These are phyloP conservation scores for Bryoerythrophyllum caledonicum DNA, from an alignment of 225 moss, liverwort and hornwort species.

Conservation along the genomic window DNA sequence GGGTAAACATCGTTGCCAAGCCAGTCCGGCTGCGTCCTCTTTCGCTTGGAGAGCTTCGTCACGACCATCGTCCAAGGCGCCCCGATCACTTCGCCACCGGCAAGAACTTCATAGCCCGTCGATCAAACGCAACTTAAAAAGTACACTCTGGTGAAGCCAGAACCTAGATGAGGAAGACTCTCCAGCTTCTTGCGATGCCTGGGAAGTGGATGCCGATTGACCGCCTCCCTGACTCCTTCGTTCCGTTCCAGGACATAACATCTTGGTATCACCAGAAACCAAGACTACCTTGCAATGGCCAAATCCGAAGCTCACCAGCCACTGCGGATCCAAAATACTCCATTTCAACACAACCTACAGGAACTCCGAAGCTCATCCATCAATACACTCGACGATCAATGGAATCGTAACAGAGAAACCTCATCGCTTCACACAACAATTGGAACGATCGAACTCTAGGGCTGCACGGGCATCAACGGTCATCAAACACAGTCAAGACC, in stretches of 20 bases:
- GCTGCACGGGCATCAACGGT: neutral
- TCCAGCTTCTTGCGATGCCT: conserved; percentile 13
- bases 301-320: conserved; percentile 1
- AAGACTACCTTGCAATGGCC: neutral
- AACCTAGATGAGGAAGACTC: neutral
- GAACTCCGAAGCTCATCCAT: neutral
- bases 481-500: neutral
- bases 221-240: conserved; percentile 5
- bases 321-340: conserved; percentile 17
- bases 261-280: conserved; percentile 12
- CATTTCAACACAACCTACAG: neutral
- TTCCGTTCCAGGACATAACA: conserved; percentile 34
- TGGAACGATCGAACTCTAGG: neutral
- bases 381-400: neutral
- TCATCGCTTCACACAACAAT: conserved; percentile 7
- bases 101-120: conserved; percentile 30
- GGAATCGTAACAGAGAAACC: neutral
- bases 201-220: no score
- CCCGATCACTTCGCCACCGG: conserved; percentile 37
- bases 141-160: neutral
- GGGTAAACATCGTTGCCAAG: neutral
- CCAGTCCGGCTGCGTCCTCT: conserved; percentile 35
- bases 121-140: conserved; percentile 6
- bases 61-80: conserved; percentile 43
- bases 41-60: conserved; percentile 37